Evolutionary conservation across 1,139 yeast genomes (phyloP), one percentile per base, ranked within the genome.

Genomic region (Taphrina pruni): DNA sequence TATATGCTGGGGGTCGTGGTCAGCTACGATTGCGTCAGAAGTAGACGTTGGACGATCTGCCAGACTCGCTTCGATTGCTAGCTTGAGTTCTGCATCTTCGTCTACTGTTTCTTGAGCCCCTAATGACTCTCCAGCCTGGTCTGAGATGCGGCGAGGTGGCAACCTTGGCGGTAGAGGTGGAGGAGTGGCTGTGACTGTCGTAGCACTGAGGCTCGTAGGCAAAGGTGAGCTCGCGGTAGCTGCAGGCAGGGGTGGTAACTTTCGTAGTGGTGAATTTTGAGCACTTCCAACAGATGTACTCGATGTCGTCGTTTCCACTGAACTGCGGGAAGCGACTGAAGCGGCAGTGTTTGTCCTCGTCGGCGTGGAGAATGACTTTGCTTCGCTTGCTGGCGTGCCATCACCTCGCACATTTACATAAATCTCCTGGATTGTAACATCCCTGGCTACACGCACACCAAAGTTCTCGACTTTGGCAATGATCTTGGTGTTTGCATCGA

Each of bases 381-480:
- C 52, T 17, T 58, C 62, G 43, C 54, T 45, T 9, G 62, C 41
- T 7, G 62, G 43, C 21, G 43, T 46, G 38, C 61, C 67, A 46
- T 64, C 55, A 7, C 67, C 67, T 45, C 56, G 48, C 7, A 64
- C 38, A 17, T 64, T 64, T 26, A 46, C 39, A 48, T 56, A 64
- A 4, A 64, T 21, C 48, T 54, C 61, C 35, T 45, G 39, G 14
- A 64, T 26, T 6, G 56, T 50, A n/a, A 55, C 36, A 35, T 64
- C 67, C 12, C 67, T 48, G 5, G 48, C 67, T 0, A 64, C 12
- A 12, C 67, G 61, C 20, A 64, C n/a, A 17, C 45, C 46, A 41
- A 64, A 39, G 17, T 26, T 55, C 46, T 64, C 67, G 3, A 64
- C 11, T n/a, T 43, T 38, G 26, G 67, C 67, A 12, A 64, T 46